phyloP scores from a whole-genome alignment of 2,329 filamentous ascomycete species.

The Ophiocordyceps camponoti-rufipedis region DNA sequence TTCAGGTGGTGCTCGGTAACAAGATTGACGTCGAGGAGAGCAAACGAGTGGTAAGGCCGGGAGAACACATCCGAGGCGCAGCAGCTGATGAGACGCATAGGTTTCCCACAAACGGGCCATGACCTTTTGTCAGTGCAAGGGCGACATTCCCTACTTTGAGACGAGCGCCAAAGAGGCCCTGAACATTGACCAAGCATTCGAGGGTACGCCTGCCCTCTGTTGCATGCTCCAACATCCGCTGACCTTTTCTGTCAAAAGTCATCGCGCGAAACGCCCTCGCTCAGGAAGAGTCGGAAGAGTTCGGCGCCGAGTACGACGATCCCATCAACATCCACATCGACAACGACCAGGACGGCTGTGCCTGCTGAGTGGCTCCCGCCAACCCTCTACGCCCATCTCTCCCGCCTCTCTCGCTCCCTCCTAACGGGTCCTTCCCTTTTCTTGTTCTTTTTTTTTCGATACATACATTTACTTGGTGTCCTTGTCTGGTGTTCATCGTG shows the following conservation, averaged over 20 bases:
- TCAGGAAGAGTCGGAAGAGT: conserved; percentile 96
- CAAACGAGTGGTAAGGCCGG: conserved; percentile 64
- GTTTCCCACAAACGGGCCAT: conserved; percentile 92
- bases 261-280: conserved; percentile 90
- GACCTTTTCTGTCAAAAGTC: conserved; percentile 31
- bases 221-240: conserved; percentile 3
- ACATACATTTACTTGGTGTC: neutral
- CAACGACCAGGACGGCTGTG: conserved; percentile 80
- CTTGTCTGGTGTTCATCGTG: neutral
- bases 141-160: conserved; percentile 96
- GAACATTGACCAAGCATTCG: conserved; percentile 75
- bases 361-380: conserved; percentile 44
- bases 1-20: conserved; percentile 82
- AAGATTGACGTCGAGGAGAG: conserved; percentile 98
- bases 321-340: conserved; percentile 97
- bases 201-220: too few relatives aligned
- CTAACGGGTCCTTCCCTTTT: neutral
- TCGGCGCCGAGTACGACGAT: conserved; percentile 91
- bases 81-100: conserved; percentile 18
- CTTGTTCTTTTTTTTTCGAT: neutral
- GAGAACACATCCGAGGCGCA: neutral
- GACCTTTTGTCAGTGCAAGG: conserved; percentile 95
- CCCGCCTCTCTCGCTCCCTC: neutral
- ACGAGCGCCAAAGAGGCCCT: conserved; percentile 97
- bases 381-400: neutral